Percentiles rank a stretch among this genome's conserved stretches.
Conservation (phyloP, 352 stramenopile genomes). For the Globisporangium uncinulatum region DNA sequence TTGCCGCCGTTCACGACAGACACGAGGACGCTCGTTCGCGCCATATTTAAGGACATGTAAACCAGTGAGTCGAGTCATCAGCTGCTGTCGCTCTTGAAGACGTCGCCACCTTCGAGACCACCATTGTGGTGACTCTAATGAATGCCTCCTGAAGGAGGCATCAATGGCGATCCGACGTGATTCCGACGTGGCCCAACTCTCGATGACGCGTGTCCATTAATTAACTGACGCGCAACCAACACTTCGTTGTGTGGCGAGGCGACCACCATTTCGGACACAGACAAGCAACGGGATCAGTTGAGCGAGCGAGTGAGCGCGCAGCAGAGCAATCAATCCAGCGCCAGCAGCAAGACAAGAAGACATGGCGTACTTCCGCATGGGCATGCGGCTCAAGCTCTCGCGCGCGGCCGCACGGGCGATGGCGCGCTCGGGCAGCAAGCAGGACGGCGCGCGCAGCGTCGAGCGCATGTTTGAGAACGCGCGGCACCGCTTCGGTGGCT, state of each 20-base stretch:
- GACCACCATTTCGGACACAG: constrained; percentile 1
- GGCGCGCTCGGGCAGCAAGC: constrained; percentile 44
- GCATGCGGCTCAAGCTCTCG: constrained; percentile 57
- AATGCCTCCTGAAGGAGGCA: too few species aligned
- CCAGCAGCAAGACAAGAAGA: constrained; percentile 13
- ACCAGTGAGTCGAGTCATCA: not conserved
- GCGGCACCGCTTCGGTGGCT: constrained; percentile 58
- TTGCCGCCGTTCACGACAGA: not conserved
- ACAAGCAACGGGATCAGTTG: constrained; percentile 6
- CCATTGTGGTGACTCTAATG: too few species aligned
- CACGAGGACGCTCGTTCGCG: not conserved
- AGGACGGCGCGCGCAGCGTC: constrained; percentile 37
- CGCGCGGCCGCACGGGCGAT: constrained; percentile 56
- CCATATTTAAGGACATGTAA: constrained; percentile 1
- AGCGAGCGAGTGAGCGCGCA: not conserved
- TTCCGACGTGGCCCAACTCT: not conserved
- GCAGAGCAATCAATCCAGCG: too few species aligned
- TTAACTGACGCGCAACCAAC: not conserved
- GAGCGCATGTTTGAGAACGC: constrained; percentile 58
- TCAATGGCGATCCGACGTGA: not conserved
- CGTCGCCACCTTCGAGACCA: not conserved
- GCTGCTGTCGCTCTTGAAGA: not conserved
- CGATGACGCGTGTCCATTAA: not conserved
- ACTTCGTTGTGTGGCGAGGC: not conserved
- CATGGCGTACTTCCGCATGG: constrained; percentile 73